phyloP scores from a whole-genome alignment of 257 asterid genomes.

The Vinca minor region DNA sequence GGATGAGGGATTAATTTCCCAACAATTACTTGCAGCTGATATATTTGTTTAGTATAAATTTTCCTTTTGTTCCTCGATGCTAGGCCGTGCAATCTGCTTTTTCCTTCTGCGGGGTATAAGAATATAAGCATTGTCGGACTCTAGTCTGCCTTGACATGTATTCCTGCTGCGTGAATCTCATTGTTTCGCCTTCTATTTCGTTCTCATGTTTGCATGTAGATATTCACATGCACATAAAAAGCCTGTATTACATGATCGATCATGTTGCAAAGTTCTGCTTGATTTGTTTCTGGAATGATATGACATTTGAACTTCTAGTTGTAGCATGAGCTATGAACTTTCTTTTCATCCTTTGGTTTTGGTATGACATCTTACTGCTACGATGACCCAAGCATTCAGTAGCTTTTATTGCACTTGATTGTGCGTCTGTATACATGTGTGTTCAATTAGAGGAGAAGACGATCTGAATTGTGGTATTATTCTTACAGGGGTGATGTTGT shows the following conservation, averaged over 20 bases:
- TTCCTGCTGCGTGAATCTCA: background rate
- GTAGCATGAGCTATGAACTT: background rate
- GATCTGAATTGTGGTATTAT: slow-evolving; percentile 1
- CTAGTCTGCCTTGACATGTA: background rate
- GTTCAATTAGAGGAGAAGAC: background rate
- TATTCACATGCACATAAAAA: background rate
- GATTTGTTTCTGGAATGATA: background rate
- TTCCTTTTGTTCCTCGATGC: background rate
- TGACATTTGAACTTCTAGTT: background rate
- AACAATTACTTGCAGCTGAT: background rate
- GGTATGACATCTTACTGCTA: background rate
- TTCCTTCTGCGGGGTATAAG: background rate
- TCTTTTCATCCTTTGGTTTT: background rate
- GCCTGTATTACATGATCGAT: background rate
- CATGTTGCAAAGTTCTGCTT: background rate
- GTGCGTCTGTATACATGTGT: background rate
- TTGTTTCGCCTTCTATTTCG: background rate
- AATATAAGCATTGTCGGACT: background rate
- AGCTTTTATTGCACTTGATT: too few species aligned
- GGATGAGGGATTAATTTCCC: too few species aligned
- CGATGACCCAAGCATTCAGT: background rate
- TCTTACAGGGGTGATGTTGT: slow-evolving; percentile 48
- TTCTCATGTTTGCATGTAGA: background rate
- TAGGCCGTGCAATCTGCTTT: background rate
- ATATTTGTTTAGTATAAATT: background rate